A percentile compares a stretch with the other conserved stretches of the same genome.
Evolutionary conservation across 192 early-diverging fungal species (phyloP).

Genomic region (Anaeromyces robustus): DNA sequence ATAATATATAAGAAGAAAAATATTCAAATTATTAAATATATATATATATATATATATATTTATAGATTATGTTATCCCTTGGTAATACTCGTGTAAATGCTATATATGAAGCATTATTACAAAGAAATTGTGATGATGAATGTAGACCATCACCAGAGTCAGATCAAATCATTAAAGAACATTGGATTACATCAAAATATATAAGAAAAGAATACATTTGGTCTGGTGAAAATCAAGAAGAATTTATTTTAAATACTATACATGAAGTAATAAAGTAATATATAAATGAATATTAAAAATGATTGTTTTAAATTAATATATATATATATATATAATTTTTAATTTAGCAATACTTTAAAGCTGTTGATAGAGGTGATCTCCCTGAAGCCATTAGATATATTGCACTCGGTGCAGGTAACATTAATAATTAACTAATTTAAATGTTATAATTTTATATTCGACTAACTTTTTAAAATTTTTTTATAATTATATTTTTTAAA

Average conservation of each 20-base stretch:
- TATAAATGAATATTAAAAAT: too few species aligned
- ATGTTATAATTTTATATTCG: too few species aligned
- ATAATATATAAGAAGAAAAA: too few species aligned
- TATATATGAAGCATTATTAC: slow-evolving; percentile 12
- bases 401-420: background rate
- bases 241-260: background rate
- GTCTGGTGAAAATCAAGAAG: background rate
- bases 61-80: slow-evolving; percentile 52
- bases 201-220: background rate
- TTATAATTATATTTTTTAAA: too few species aligned
- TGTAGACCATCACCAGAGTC: background rate
- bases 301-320: too few species aligned
- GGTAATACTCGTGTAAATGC: slow-evolving; percentile 62
- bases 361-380: background rate
- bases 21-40: too few species aligned
- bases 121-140: background rate
- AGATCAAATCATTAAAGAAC: background rate
- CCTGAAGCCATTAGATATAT: background rate
- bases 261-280: background rate
- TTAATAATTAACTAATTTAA: too few species aligned
- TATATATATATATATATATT: background rate
- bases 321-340: background rate
- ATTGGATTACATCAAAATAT: background rate
- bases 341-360: background rate
- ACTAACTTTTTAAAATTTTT: too few species aligned